These are phyloP conservation scores for Pythium folliculosum DNA, from an alignment of 352 stramenopile species.

Conservation along the genomic window DNA sequence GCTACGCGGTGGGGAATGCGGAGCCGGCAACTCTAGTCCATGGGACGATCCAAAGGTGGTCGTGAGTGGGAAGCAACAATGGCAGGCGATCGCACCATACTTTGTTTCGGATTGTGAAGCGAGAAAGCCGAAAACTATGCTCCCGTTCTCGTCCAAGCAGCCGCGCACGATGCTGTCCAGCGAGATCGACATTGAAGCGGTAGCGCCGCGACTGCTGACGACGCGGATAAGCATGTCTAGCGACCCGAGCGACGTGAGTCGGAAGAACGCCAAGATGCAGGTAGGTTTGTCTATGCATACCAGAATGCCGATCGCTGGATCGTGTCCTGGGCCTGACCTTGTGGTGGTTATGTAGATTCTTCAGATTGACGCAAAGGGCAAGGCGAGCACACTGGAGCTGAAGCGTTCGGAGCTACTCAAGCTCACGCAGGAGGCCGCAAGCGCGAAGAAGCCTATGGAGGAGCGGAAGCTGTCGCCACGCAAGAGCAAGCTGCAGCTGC, in stretches of 20 bases:
- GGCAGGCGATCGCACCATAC: not conserved
- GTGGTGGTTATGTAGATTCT: conserved; percentile 3
- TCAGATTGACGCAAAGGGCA: conserved; percentile 9
- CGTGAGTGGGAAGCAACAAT: not conserved
- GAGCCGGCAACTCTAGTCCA: not conserved
- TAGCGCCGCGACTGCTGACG: conserved; percentile 4
- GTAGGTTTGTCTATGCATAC: not conserved
- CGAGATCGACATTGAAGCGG: conserved; percentile 8
- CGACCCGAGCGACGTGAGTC: conserved; percentile 4
- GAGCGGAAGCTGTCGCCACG: conserved; percentile 9
- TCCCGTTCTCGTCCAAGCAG: conserved; percentile 13
- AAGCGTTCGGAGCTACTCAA: conserved; percentile 19
- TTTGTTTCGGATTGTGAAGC: not conserved
- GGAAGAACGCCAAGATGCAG: conserved; percentile 25
- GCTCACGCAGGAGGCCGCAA: conserved; percentile 16
- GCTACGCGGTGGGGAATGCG: not conserved
- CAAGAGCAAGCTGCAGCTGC: conserved; percentile 19
- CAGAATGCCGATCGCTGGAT: not conserved
- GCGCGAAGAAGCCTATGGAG: not conserved
- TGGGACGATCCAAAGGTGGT: not conserved
- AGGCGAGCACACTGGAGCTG: not conserved
- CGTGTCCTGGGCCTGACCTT: not conserved
- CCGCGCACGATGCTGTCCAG: conserved; percentile 11
- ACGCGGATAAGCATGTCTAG: not conserved
- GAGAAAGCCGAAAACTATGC: conserved; percentile 1